Conservation (phyloP, 495 filamentous ascomycete species). For the Annulohypoxylon maeteangense region DNA sequence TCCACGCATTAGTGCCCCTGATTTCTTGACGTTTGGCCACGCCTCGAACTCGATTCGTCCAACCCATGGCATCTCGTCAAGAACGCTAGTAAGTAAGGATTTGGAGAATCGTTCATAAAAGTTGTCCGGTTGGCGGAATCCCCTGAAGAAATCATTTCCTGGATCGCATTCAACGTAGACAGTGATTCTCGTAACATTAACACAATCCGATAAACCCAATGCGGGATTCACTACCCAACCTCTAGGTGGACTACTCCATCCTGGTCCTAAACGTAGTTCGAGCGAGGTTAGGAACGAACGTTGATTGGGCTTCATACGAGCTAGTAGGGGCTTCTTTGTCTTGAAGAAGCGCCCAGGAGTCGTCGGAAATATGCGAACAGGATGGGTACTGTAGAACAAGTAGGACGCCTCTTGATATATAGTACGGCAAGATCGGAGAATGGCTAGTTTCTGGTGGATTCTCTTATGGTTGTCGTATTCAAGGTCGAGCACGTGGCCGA, state of each 20-base stretch:
- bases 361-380: slow-evolving; percentile 80
- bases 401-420: slow-evolving; percentile 78
- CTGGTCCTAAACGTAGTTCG: slow-evolving; percentile 82
- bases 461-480: slow-evolving; percentile 71
- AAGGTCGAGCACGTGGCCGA: slow-evolving; percentile 71
- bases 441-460: slow-evolving; percentile 63
- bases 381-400: slow-evolving; percentile 78
- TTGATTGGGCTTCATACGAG: slow-evolving; percentile 73
- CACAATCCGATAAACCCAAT: slow-evolving; percentile 73
- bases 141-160: slow-evolving; percentile 74
- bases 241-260: slow-evolving; percentile 78
- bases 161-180: slow-evolving; percentile 86
- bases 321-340: slow-evolving; percentile 70
- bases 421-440: slow-evolving; percentile 71
- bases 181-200: slow-evolving; percentile 68
- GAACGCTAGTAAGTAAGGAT: slow-evolving; percentile 65
- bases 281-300: slow-evolving; percentile 72
- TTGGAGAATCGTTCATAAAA: slow-evolving; percentile 81
- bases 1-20: slow-evolving; percentile 74
- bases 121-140: slow-evolving; percentile 73
- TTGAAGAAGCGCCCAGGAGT: slow-evolving; percentile 74
- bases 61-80: slow-evolving; percentile 69
- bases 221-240: slow-evolving; percentile 75
- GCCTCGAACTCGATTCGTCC: slow-evolving; percentile 78
- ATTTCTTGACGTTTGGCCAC: slow-evolving; percentile 74